phyloP scores from a whole-genome alignment of 2,329 filamentous ascomycete species.

The Pseudocercospora macadamiae region DNA sequence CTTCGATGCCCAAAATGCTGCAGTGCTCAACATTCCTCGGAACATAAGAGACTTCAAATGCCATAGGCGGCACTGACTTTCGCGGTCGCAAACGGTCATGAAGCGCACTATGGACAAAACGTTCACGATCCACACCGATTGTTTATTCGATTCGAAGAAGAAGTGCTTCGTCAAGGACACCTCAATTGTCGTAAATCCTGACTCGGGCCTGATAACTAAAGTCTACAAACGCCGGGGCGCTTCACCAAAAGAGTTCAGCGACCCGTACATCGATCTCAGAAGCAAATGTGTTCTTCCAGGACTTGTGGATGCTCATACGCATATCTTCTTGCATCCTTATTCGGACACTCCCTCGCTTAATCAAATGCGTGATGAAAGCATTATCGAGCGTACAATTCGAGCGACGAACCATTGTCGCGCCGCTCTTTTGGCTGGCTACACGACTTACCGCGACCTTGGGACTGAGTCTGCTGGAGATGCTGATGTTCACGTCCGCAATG shows the following conservation, averaged over 20 bases:
- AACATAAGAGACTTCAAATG: too few relatives aligned
- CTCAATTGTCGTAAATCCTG: slow-evolving; percentile 48
- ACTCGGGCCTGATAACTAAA: slow-evolving; percentile 46
- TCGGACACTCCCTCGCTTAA: slow-evolving; percentile 46
- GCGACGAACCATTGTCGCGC: slow-evolving; percentile 57
- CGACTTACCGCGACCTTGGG: slow-evolving; percentile 61
- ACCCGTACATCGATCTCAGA: slow-evolving; percentile 56
- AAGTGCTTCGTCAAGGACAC: slow-evolving; percentile 47
- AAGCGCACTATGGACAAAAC: slow-evolving; percentile 19
- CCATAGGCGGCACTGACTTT: too few relatives aligned
- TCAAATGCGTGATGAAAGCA: slow-evolving; percentile 62
- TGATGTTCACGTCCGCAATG: slow-evolving; percentile 57
- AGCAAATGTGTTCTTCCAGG: slow-evolving; percentile 56
- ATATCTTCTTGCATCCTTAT: slow-evolving; percentile 56
- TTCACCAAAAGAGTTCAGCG: slow-evolving; percentile 37
- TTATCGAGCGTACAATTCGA: slow-evolving; percentile 60
- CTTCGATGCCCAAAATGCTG: background rate
- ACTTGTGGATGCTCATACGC: slow-evolving; percentile 59
- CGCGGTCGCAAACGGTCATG: slow-evolving; percentile 20
- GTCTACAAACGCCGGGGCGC: slow-evolving; percentile 32
- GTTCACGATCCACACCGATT: slow-evolving; percentile 48
- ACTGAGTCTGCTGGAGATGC: slow-evolving; percentile 56
- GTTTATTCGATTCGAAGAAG: slow-evolving; percentile 51
- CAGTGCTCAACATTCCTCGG: background rate
- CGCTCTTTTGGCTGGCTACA: slow-evolving; percentile 61